Conservation (phyloP, 805 yeast genomes). For the Myxozyma neglecta region DNA sequence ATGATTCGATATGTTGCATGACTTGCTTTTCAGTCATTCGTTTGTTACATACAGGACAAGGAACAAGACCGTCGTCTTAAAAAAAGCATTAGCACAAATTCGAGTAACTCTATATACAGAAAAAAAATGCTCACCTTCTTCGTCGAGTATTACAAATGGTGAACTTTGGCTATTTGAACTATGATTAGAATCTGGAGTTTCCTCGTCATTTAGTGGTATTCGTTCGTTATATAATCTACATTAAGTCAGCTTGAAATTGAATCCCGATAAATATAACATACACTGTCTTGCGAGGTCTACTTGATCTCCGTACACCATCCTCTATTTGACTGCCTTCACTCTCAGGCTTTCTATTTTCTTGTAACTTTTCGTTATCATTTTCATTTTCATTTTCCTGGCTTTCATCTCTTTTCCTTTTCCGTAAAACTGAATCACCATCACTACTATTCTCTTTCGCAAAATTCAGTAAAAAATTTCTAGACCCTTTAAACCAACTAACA, state of each 20-base stretch:
- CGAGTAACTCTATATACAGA: no score
- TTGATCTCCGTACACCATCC: conserved; percentile 2
- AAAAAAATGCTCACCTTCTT: no score
- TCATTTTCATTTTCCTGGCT: background rate
- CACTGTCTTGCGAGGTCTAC: conserved; percentile 5
- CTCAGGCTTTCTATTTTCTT: background rate
- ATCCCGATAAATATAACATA: background rate
- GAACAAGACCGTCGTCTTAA: conserved; percentile 35
- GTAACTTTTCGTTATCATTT: background rate
- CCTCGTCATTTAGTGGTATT: background rate
- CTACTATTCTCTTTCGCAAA: background rate
- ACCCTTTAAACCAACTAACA: conserved; percentile 51
- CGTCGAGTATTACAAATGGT: no score
- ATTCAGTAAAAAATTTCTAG: conserved; percentile 2
- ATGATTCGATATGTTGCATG: conserved; percentile 19
- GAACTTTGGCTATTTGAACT: background rate
- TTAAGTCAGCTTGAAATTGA: background rate
- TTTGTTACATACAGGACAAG: conserved; percentile 67
- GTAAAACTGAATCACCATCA: background rate
- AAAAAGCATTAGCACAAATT: no score
- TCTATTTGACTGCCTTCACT: background rate
- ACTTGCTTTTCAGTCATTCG: conserved; percentile 43
- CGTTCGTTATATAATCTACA: background rate
- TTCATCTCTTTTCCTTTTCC: background rate
- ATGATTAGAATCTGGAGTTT: background rate